Evolutionary conservation across 2,329 filamentous ascomycete species (phyloP).

Genomic region (Verticillium klebahnii): DNA sequence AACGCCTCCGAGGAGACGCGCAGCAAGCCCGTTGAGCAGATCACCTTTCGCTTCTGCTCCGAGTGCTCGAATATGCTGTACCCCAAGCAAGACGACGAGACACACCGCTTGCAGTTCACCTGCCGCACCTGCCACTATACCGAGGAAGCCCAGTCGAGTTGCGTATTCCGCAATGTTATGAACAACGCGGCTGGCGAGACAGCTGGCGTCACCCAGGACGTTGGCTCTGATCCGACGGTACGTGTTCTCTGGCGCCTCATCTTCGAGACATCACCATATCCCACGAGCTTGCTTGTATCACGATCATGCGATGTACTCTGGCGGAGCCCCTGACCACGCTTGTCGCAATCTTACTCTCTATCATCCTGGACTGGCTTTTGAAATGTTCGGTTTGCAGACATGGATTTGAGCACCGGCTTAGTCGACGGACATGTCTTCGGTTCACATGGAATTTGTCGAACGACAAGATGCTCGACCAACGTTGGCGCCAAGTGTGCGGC

Average conservation of each 20-base stretch:
- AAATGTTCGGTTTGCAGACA: too few relatives aligned
- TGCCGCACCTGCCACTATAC: conserved; percentile 94
- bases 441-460: too few relatives aligned
- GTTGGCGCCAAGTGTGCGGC: too few relatives aligned
- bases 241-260: conserved; percentile 48
- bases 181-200: conserved; percentile 91
- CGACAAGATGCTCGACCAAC: too few relatives aligned
- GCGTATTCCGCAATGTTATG: conserved; percentile 93
- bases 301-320: too few relatives aligned
- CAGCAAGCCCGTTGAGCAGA: conserved; percentile 63
- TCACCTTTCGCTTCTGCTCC: conserved; percentile 96
- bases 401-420: too few relatives aligned
- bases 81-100: conserved; percentile 85
- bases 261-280: conserved; percentile 35
- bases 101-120: conserved; percentile 84
- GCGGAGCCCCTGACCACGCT: too few relatives aligned
- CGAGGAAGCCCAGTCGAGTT: conserved; percentile 79
- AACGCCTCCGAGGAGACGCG: conserved; percentile 37
- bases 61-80: conserved; percentile 99
- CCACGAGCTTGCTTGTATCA: conserved; percentile 25
- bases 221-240: conserved; percentile 97
- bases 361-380: too few relatives aligned
- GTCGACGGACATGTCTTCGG: too few relatives aligned
- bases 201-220: conserved; percentile 94
- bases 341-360: too few relatives aligned